Percentiles rank a stretch among this genome's conserved stretches.
Conservation (phyloP, 2,329 filamentous ascomycete genomes). For the Cordyceps pruinosa region DNA sequence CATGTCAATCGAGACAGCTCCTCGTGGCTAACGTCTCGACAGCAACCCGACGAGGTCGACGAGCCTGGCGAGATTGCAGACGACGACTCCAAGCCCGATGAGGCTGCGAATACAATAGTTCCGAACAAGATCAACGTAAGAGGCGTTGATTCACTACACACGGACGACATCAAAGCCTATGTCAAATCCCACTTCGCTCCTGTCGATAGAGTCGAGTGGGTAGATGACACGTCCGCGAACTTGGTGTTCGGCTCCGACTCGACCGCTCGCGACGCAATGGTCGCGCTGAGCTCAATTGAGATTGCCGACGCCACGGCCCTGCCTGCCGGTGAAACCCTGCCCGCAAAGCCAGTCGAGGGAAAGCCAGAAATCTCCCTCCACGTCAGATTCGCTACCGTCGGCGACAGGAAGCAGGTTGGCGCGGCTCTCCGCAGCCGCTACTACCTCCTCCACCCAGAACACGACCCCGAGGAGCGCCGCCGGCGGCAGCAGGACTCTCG, state of each 20-base stretch:
- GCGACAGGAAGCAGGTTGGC: slow-evolving; percentile 73
- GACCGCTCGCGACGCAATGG: slow-evolving; percentile 47
- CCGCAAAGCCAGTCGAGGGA: slow-evolving; percentile 60
- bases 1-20: not conserved
- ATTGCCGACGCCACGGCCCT: slow-evolving; percentile 48
- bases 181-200: slow-evolving; percentile 58
- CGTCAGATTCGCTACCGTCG: slow-evolving; percentile 63
- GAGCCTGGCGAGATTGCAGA: slow-evolving; percentile 33
- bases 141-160: slow-evolving; percentile 75
- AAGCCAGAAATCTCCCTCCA: slow-evolving; percentile 64
- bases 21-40: not conserved
- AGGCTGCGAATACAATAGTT: slow-evolving; percentile 21
- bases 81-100: slow-evolving; percentile 21
- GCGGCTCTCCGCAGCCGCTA: slow-evolving; percentile 80
- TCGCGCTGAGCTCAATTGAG: slow-evolving; percentile 44
- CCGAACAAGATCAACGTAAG: slow-evolving; percentile 70
- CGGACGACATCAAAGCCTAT: slow-evolving; percentile 71
- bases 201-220: slow-evolving; percentile 74
- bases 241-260: slow-evolving; percentile 61
- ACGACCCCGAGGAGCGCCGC: slow-evolving; percentile 70
- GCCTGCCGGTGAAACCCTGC: slow-evolving; percentile 55
- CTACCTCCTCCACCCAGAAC: slow-evolving; percentile 85
- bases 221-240: slow-evolving; percentile 88
- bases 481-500: slow-evolving; percentile 49
- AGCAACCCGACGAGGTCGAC: slow-evolving; percentile 31